A percentile compares a stretch with the other conserved stretches of the same genome.
Conservation (phyloP, 306 rosid species). For the Glycine latifolia region DNA sequence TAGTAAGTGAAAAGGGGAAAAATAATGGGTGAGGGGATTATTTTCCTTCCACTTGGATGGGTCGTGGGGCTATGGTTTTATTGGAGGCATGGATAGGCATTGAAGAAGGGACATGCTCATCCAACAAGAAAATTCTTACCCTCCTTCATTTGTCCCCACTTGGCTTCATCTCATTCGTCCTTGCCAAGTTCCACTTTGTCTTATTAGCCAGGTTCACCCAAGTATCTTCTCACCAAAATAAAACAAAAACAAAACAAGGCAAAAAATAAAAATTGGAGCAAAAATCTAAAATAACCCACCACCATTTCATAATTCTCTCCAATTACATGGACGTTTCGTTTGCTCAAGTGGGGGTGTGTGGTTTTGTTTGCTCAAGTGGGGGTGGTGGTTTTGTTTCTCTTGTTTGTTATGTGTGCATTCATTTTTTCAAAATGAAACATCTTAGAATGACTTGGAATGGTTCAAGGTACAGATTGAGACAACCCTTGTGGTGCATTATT, state of each 20-base stretch:
- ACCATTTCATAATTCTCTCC: slow-evolving; percentile 42
- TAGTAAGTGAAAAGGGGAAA: neutral
- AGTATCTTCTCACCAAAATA: slow-evolving; percentile 42
- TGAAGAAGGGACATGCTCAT: slow-evolving; percentile 53
- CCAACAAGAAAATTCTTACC: slow-evolving; percentile 65
- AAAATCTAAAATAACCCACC: neutral
- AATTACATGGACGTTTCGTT: slow-evolving; percentile 62
- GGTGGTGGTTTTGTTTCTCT: slow-evolving; percentile 39
- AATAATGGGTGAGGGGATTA: neutral
- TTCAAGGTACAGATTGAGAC: slow-evolving; percentile 49
- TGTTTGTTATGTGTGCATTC: slow-evolving; percentile 46
- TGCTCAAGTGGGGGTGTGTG: slow-evolving; percentile 52
- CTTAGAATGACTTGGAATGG: slow-evolving; percentile 45
- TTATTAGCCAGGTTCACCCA: slow-evolving; percentile 68
- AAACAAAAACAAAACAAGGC: neutral
- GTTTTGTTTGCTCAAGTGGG: slow-evolving; percentile 50
- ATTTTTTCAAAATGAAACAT: slow-evolving; percentile 47
- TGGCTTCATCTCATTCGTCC: slow-evolving; percentile 65
- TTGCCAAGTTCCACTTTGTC: slow-evolving; percentile 59
- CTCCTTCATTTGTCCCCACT: slow-evolving; percentile 51
- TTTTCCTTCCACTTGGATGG: slow-evolving; percentile 56
- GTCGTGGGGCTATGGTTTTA: slow-evolving; percentile 72
- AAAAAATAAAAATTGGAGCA: no score
- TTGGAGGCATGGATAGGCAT: slow-evolving; percentile 62
- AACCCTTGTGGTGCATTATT: slow-evolving; percentile 50